Evolutionary conservation across 208 protist genomes (phyloP).

Genomic region (Leishmania tarentolae): DNA sequence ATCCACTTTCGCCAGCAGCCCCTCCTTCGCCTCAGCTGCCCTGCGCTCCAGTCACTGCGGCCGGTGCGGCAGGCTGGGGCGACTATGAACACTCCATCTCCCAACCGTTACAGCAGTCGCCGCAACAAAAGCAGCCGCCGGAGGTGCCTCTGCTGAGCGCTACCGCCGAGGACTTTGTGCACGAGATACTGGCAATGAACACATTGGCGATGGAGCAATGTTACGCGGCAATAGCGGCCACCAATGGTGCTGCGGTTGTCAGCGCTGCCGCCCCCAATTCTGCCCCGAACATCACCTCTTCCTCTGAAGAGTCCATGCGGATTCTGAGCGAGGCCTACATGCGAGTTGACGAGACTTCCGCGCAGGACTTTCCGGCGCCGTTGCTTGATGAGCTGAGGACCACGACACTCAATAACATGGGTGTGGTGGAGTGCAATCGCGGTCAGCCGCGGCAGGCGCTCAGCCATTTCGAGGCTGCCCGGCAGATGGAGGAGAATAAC

Average conservation of each 20-base stretch:
- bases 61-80: not conserved
- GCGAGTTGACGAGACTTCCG: conserved; percentile 33
- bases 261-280: not conserved
- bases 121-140: not conserved
- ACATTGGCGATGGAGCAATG: conserved; percentile 83
- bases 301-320: conserved; percentile 52
- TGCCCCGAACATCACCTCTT: not conserved
- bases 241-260: not conserved
- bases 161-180: conserved; percentile 58
- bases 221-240: conserved; percentile 31
- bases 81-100: not conserved
- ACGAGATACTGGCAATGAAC: conserved; percentile 83
- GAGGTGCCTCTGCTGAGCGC: conserved; percentile 19
- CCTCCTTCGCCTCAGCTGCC: not conserved
- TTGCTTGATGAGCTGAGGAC: conserved; percentile 73
- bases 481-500: conserved; percentile 82
- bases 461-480: conserved; percentile 80
- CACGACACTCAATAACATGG: conserved; percentile 89
- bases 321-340: conserved; percentile 66
- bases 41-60: not conserved
- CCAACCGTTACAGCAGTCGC: not conserved
- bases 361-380: conserved; percentile 28
- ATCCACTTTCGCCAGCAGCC: not conserved
- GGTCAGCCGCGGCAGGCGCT: conserved; percentile 81
- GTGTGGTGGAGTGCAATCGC: conserved; percentile 85